Base-by-base conservation (phyloP, 2,329 filamentous ascomycete genomes). In the Lachnellula subtilissima region DNA sequence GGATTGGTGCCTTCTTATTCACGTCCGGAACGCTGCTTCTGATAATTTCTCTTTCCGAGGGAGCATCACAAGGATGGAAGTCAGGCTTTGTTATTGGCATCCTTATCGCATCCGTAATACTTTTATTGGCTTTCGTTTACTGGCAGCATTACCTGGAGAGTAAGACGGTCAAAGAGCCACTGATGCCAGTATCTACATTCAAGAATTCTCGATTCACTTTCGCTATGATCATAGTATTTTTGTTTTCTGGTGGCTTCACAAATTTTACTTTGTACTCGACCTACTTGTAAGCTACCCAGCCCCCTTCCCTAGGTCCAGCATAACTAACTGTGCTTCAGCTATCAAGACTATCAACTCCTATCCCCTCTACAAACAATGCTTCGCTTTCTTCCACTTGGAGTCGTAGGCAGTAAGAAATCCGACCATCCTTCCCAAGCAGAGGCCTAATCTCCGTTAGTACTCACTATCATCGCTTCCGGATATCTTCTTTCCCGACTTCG, bases 131-230 rank as follows among this genome's bases (percentile, higher is more conserved):
- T 5, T 60, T 60, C n/a, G 19, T 52, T 19, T 48, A 23, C 19
- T 55, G 52, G 58, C 84, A 88, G 66, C 73, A 76, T 47, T 76
- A 79, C 58, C 77, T 84, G 23, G 84, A 86, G 64, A 77, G 72
- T 15, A 76, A 72, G n/a, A 76, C 72, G 0, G 68, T 70, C 2
- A 71, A 74, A 0, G 73, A 77, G 0, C 85, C 86, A 0, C 73
- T 89, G n/a, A 82, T 89, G 73, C 86, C 86, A 63, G 74, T 87
- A 7, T 84, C 81, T 22, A 76, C 86, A 39, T 89, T 88, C 70
- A 73, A 73, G 42, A 85, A 80, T 66, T 68, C 71, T 5, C 77
- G 76, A 6, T 87, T 89, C 65, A 80, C 78, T 36, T 80, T 83
- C 6, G 84, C 83, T 15, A 83, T 88, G 74, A 66, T 79, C 35